Evolutionary conservation across 2,329 filamentous ascomycete genomes (phyloP).

Genomic region (Pseudogymnoascus sp.): DNA sequence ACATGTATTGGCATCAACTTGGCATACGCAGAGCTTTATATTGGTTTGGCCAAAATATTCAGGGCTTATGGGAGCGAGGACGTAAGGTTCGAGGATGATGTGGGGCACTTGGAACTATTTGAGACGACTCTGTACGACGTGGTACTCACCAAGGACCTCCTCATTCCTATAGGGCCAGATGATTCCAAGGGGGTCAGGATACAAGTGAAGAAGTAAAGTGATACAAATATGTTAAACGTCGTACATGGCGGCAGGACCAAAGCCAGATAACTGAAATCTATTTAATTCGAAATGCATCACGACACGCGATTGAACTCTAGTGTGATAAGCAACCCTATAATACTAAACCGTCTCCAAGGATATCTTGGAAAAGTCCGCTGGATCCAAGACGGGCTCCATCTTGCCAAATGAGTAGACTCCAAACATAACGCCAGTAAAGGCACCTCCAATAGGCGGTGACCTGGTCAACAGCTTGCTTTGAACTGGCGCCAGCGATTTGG

Average conservation of each 20-base stretch:
- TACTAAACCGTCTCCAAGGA: background rate
- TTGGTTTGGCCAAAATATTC: constrained; percentile 15
- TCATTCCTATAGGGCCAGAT: constrained; percentile 14
- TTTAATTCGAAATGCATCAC: background rate
- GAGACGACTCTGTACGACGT: constrained; percentile 23
- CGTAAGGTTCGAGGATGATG: constrained; percentile 17
- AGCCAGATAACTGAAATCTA: background rate
- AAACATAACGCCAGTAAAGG: constrained; percentile 18
- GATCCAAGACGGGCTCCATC: constrained; percentile 16
- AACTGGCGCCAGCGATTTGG: background rate
- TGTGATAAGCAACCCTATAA: background rate
- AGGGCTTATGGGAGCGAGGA: constrained; percentile 17
- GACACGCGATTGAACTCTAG: background rate
- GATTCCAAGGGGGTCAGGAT: constrained; percentile 17
- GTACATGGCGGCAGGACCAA: background rate
- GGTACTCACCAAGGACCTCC: constrained; percentile 17
- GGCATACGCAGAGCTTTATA: constrained; percentile 20
- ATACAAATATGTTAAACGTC: background rate
- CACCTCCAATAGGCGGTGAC: constrained; percentile 16
- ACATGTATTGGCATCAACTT: constrained; percentile 34
- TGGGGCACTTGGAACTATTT: constrained; percentile 22
- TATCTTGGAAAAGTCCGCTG: constrained; percentile 15
- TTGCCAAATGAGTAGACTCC: constrained; percentile 18
- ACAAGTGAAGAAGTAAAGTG: background rate
- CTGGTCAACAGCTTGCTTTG: constrained; percentile 13